Percentiles rank a stretch among this genome's conserved stretches.
phyloP scores from a whole-genome alignment of 441 rosid species.

The Manihot esculenta region DNA sequence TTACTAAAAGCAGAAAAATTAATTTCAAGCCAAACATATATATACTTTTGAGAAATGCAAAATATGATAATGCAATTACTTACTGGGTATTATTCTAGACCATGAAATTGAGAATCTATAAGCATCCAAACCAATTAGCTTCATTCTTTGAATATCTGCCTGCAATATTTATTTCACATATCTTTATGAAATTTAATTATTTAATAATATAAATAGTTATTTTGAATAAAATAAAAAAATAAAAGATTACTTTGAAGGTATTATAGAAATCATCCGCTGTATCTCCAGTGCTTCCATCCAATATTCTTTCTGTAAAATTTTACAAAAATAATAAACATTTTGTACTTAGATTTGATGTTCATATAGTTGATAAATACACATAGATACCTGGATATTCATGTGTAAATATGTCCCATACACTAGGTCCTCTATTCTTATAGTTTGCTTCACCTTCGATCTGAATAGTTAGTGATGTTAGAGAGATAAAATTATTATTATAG shows the following conservation, averaged over 20 bases:
- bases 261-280: conserved; percentile 9
- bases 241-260: neutral
- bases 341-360: too few relatives aligned
- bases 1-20: too few relatives aligned
- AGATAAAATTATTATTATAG: too few relatives aligned
- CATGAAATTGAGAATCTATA: neutral
- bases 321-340: neutral
- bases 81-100: neutral
- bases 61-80: neutral
- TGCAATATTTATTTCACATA: neutral
- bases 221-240: neutral
- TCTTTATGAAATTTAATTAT: neutral
- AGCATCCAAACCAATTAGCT: neutral
- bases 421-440: conserved; percentile 59
- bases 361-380: too few relatives aligned
- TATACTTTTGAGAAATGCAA: too few relatives aligned
- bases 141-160: neutral
- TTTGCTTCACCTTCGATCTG: conserved; percentile 79
- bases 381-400: conserved; percentile 45
- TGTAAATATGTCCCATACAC: conserved; percentile 69
- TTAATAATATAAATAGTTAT: too few relatives aligned
- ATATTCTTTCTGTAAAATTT: neutral
- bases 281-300: conserved; percentile 9
- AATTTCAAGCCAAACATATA: too few relatives aligned
- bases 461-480: neutral